Evolutionary conservation across 2,329 filamentous ascomycete species (phyloP), one percentile per base, ranked within the genome.

Genomic region (Alternaria conjuncta): DNA sequence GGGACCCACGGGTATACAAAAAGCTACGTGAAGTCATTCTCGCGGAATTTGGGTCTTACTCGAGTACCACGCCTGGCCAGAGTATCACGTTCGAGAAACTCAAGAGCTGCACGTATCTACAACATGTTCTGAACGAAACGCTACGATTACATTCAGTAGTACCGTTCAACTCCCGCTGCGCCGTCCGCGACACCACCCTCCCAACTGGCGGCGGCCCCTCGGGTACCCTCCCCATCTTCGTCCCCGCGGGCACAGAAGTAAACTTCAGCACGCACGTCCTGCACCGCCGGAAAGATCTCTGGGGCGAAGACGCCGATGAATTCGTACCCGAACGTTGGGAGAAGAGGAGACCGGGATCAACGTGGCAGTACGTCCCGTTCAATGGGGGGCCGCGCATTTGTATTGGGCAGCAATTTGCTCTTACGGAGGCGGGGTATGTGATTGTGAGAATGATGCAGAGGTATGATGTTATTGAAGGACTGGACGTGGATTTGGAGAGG

Each of bases 21-120:
- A 78, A 79, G 44, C 71, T 85, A 3, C 80, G 81, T 2, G 65
- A 58, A 5, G 73, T 73, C 25, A 60, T 79, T 28, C 46, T 76
- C 5, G 74, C 76, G 0, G 70, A 73, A 1, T 82, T 83, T 28
- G 82, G 82, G 6, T 20, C 53, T 26, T 57, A 61, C 36, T 75
- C 79, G 3, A 41, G n/a, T 15, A 71, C 66, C 1, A 18, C 13
- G 0, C 23, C 21, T 30, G 55, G 41, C 3, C 55, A 53, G 26
- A 58, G 46, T 10, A 47, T 55, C 12, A 61, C 61, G 21, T 66
- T 61, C 61, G 67, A 59, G 18, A 54, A 43, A 6, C 46, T 57
- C 56, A 69, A 68, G 18, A 25, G 47, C 11, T 67, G 61, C 12
- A 6, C 43, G 2, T 75, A 74, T 45, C 63, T 78, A 2, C 67